Evolutionary conservation across 306 rosid genomes (phyloP).

Genomic region (Sicyos edulis): DNA sequence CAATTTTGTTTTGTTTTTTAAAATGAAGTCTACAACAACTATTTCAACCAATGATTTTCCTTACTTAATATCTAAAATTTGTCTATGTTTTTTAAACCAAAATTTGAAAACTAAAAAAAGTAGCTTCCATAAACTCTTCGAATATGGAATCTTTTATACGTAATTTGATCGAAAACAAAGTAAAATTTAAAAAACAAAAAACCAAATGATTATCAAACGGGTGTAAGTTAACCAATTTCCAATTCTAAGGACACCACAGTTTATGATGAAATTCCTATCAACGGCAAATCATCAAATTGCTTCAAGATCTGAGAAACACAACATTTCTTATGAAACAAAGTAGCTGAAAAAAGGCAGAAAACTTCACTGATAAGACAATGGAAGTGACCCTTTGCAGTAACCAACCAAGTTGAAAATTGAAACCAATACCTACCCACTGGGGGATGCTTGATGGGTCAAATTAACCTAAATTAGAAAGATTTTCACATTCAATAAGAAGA

Average conservation of each 20-base stretch:
- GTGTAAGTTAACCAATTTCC: background rate
- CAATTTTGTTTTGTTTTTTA: too few species aligned
- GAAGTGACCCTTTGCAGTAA: background rate
- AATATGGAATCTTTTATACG: too few species aligned
- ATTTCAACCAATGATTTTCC: too few species aligned
- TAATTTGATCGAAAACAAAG: too few species aligned
- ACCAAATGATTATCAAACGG: too few species aligned
- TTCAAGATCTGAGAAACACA: background rate
- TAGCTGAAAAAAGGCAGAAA: background rate
- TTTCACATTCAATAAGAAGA: conserved; percentile 9
- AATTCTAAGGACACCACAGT: background rate
- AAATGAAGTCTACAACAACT: too few species aligned
- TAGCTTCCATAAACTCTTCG: too few species aligned
- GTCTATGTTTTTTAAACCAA: too few species aligned
- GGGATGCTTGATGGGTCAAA: conserved; percentile 13
- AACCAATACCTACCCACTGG: background rate
- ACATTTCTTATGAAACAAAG: background rate
- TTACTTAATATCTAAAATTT: too few species aligned
- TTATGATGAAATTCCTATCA: background rate
- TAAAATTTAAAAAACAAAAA: too few species aligned
- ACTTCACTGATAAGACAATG: background rate
- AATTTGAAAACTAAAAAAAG: too few species aligned
- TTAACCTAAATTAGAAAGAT: background rate
- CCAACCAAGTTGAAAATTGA: background rate
- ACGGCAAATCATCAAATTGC: background rate